Base-by-base conservation (phyloP, 2,329 filamentous ascomycete species). In the Cadophora sp. region DNA sequence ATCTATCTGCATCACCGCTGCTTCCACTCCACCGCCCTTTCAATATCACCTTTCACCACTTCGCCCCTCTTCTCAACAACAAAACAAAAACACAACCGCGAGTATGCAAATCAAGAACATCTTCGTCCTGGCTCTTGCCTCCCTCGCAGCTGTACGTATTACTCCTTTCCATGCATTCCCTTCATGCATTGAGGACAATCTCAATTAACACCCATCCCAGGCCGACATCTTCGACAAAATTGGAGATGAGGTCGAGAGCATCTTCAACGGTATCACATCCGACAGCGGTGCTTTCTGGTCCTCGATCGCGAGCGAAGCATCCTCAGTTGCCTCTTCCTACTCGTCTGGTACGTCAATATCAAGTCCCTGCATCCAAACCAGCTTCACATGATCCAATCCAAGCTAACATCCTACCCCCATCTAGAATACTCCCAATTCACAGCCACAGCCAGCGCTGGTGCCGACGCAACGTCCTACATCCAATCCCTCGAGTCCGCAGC, bases 401-500 rank as follows among this genome's bases (percentile, higher is more conserved):
- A 20, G 18, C 33, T 56, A 22, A 56, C n/a, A 9, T 6, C 8
- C 13, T 1, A 6, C 14, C 3, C 11, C 33, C 14, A 33, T 16
- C 27, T 30, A 39, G 30, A 39, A 56, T 56, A 20, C 13, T n/a
- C 18, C 33, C 18, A 36, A 14, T 56, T 56, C 53, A 56, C 53
- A 39, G 53, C 53, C 0, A 56, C 53, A 5, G 53, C 33, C n/a
- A 39, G 30, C 30, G 30, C 16, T 2, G 53, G 53, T 5, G 30
- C 53, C n/a, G 30, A 56, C 5, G 53, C 53, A 13, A 36, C 53
- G 13, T 56, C 27, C 18, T 56, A 39, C 13, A 39, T 56, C 33
- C n/a, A 56, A 24, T 56, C 53, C 30, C 53, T 56, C 33, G 53
- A 56, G n/a, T 36, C 30, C 3, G 53, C 53, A 11, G 53, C 53